Conservation (phyloP, 2,329 filamentous ascomycete species). For the Stagonosporopsis tanaceti region DNA sequence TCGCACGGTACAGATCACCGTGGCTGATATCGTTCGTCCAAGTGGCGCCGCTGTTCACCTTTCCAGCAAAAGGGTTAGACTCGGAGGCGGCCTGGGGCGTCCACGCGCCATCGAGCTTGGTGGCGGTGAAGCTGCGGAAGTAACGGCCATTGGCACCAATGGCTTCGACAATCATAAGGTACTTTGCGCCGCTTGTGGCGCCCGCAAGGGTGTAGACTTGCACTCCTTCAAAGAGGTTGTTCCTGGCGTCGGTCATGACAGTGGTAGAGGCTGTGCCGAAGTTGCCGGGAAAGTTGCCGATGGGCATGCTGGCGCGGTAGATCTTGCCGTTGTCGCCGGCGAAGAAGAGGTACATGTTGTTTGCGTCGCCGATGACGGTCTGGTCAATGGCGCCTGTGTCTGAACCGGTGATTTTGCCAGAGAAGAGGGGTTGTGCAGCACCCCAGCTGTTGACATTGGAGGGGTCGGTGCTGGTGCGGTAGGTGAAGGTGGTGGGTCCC, state of each 20-base stretch:
- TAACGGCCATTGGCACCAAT: constrained; percentile 66
- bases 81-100: constrained; percentile 65
- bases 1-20: constrained; percentile 66
- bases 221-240: constrained; percentile 71
- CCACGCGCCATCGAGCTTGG: constrained; percentile 65
- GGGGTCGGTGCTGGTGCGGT: constrained; percentile 66
- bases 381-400: constrained; percentile 68
- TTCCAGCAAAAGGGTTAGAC: constrained; percentile 69
- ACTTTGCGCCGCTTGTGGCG: constrained; percentile 49
- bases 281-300: constrained; percentile 66
- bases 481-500: constrained; percentile 67
- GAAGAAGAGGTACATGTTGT: constrained; percentile 73
- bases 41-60: constrained; percentile 68
- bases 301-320: constrained; percentile 70
- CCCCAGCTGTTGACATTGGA: constrained; percentile 67
- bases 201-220: constrained; percentile 69
- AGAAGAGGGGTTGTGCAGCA: constrained; percentile 62
- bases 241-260: constrained; percentile 61
- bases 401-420: constrained; percentile 61
- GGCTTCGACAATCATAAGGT: constrained; percentile 74
- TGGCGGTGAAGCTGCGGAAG: constrained; percentile 72
- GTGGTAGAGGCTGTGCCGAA: constrained; percentile 63
- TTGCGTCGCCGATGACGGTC: constrained; percentile 67
- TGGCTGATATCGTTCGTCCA: constrained; percentile 75
- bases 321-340: constrained; percentile 72